A percentile compares a stretch with the other conserved stretches of the same genome.
These are phyloP conservation scores for Boletus tylopilopsis DNA, from an alignment of 768 basidiomycete species.

Conservation along the genomic window DNA sequence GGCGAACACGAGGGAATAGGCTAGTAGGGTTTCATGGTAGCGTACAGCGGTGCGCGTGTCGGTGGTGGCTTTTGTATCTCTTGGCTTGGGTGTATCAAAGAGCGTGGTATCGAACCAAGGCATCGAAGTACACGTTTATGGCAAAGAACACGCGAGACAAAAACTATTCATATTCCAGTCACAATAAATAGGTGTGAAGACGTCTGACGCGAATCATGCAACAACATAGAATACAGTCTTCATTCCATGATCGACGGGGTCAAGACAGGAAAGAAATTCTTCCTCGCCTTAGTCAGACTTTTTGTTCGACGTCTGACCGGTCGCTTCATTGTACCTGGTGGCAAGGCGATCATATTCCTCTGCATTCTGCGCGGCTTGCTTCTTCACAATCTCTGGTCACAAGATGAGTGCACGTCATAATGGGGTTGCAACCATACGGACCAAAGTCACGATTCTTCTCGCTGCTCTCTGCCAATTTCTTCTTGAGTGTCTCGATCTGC, in stretches of 20 bases:
- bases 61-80: too few species aligned
- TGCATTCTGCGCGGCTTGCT: constrained; percentile 75
- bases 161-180: background rate
- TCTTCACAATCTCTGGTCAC: constrained; percentile 77
- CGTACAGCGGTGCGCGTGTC: constrained; percentile 3
- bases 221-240: background rate
- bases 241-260: background rate
- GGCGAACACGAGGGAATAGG: constrained; percentile 7
- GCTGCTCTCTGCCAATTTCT: constrained; percentile 55
- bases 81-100: background rate
- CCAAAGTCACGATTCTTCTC: constrained; percentile 65
- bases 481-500: constrained; percentile 66
- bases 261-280: background rate
- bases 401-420: background rate
- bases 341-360: constrained; percentile 81
- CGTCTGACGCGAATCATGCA: background rate
- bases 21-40: background rate
- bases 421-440: constrained; percentile 26
- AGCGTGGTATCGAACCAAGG: background rate
- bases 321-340: constrained; percentile 68
- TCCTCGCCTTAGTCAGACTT: constrained; percentile 48
- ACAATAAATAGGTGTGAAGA: background rate
- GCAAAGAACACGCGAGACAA: too few species aligned
- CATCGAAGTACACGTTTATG: background rate
- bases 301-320: constrained; percentile 59